These are phyloP conservation scores for Leptographium flavum DNA, from an alignment of 2,329 filamentous ascomycete genomes.

Conservation along the genomic window DNA sequence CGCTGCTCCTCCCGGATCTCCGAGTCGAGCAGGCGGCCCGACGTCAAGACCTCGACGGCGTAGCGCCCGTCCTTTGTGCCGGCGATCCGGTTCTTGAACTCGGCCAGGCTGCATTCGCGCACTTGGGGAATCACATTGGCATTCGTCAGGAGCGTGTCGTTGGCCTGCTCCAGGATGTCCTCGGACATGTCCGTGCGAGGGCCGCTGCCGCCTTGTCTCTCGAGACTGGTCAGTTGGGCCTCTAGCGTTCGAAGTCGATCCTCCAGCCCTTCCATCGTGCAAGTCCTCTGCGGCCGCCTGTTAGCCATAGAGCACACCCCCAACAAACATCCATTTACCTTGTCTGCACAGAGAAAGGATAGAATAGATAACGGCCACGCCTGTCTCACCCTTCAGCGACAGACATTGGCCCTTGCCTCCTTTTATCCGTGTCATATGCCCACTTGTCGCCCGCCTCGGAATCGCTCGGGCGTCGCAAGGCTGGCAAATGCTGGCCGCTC, in stretches of 20 bases:
- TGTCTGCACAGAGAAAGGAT: too few species aligned
- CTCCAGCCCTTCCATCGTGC: neutral
- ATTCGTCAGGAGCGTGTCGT: neutral
- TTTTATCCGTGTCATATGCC: too few species aligned
- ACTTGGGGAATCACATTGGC: conserved; percentile 20
- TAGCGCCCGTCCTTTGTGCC: conserved; percentile 20
- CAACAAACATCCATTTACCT: too few species aligned
- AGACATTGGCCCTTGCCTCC: neutral
- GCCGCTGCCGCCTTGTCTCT: neutral
- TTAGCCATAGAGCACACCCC: too few species aligned
- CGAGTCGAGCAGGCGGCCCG: conserved; percentile 4
- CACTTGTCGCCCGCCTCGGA: too few species aligned
- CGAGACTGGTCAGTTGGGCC: neutral
- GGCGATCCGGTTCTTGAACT: conserved; percentile 24
- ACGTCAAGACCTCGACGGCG: conserved; percentile 24
- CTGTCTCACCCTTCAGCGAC: neutral
- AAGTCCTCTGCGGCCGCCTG: too few species aligned
- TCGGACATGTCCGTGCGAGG: neutral
- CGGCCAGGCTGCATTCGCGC: conserved; percentile 20
- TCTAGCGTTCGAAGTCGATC: neutral
- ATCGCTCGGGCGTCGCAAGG: neutral
- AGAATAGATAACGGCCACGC: too few species aligned
- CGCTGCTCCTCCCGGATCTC: conserved; percentile 12
- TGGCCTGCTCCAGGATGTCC: neutral
- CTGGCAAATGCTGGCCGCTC: neutral